Evolutionary conservation across 2,329 filamentous ascomycete species (phyloP).

Genomic region (Fusarium penzigii): DNA sequence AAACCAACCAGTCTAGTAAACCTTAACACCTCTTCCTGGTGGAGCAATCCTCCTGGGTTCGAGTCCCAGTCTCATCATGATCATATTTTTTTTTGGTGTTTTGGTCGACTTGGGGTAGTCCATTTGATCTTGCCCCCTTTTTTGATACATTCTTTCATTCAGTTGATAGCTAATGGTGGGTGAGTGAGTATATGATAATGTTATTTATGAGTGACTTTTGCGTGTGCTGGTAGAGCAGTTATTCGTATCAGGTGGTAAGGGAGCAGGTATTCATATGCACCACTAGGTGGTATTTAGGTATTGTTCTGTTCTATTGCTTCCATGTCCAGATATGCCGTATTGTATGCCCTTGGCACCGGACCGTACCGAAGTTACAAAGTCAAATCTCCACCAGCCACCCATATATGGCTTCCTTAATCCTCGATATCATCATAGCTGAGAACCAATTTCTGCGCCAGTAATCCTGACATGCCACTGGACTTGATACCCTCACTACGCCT

Average conservation of each 20-base stretch:
- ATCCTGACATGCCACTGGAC: constrained; percentile 38
- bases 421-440: constrained; percentile 86
- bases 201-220: too few relatives aligned
- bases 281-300: too few relatives aligned
- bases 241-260: too few relatives aligned
- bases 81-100: constrained; percentile 8
- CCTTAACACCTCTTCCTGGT: constrained; percentile 29
- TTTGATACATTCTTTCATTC: constrained; percentile 16
- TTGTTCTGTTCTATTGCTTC: too few relatives aligned
- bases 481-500: constrained; percentile 47
- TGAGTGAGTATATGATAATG: too few relatives aligned
- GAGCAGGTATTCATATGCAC: too few relatives aligned
- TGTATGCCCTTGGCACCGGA: neutral
- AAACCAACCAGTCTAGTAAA: too few relatives aligned
- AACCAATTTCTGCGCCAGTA: constrained; percentile 65
- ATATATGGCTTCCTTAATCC: constrained; percentile 47
- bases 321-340: too few relatives aligned
- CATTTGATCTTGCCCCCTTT: too few relatives aligned
- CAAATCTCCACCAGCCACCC: constrained; percentile 7
- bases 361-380: constrained; percentile 12
- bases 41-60: constrained; percentile 33
- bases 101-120: too few relatives aligned
- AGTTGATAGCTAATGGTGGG: too few relatives aligned
- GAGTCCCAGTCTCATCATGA: constrained; percentile 31
- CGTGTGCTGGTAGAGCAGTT: too few relatives aligned